A percentile compares a stretch with the other conserved stretches of the same genome.
phyloP scores from a whole-genome alignment of 1,139 yeast species.

The Diutina sp. region DNA sequence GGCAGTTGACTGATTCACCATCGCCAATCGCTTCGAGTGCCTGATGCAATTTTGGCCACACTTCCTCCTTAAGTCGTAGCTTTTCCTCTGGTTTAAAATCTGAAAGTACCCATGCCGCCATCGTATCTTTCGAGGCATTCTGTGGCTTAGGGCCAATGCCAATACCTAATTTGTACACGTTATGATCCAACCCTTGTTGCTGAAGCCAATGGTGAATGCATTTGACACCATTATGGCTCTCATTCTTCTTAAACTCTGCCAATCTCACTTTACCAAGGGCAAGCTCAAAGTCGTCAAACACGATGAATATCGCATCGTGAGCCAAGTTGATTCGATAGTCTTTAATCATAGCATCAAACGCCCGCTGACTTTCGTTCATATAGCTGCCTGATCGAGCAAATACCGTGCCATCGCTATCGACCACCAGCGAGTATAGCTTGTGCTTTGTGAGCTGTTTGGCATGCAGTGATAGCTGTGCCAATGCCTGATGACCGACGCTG shows the following conservation, averaged over 20 bases:
- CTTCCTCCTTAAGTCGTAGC: neutral
- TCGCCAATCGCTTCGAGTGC: neutral
- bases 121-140: conserved; percentile 19
- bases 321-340: conserved; percentile 9
- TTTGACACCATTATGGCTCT: conserved; percentile 29
- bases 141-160: conserved; percentile 35
- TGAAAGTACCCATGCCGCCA: conserved; percentile 30
- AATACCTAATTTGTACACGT: conserved; percentile 18
- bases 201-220: conserved; percentile 10
- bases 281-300: conserved; percentile 30
- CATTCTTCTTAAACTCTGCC: conserved; percentile 18
- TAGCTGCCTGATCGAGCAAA: conserved; percentile 26
- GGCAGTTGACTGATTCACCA: neutral
- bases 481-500: conserved; percentile 25
- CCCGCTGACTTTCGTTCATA: conserved; percentile 28
- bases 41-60: neutral
- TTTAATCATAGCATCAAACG: conserved; percentile 14
- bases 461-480: conserved; percentile 15
- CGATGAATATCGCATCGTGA: conserved; percentile 12
- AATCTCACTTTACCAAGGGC: conserved; percentile 18
- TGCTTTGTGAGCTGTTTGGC: conserved; percentile 13
- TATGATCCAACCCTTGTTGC: conserved; percentile 3
- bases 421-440: conserved; percentile 13
- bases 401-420: conserved; percentile 11
- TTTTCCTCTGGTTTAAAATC: conserved; percentile 6